phyloP scores from a whole-genome alignment of 2,329 filamentous ascomycete genomes.

The Lachnellula subtilissima region DNA sequence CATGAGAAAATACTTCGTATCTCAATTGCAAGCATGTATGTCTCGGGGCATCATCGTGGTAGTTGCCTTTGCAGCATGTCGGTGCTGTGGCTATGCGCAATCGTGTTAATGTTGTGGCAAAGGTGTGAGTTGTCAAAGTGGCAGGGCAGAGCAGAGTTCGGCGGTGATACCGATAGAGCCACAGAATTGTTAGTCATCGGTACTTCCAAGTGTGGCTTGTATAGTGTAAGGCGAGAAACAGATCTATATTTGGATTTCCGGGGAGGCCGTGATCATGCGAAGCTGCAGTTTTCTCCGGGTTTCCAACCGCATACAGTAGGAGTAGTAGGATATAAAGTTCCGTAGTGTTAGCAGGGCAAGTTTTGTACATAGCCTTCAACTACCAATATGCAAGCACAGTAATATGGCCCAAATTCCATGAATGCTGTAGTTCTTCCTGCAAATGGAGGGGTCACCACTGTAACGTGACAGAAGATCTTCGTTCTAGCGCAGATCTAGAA shows the following conservation, averaged over 20 bases:
- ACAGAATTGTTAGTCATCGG: not conserved
- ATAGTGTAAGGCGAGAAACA: not conserved
- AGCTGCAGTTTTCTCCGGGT: not conserved
- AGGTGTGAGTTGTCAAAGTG: constrained; percentile 1
- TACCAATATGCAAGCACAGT: not conserved
- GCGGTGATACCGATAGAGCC: not conserved
- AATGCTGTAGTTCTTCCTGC: not conserved
- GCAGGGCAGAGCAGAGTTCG: constrained; percentile 1
- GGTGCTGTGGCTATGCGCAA: not conserved
- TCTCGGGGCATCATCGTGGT: constrained; percentile 6
- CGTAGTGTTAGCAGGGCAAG: not conserved
- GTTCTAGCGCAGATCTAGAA: constrained; percentile 6
- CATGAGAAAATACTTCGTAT: not conserved
- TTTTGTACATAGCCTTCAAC: not conserved
- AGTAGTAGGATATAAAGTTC: not conserved
- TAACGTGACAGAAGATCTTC: not conserved
- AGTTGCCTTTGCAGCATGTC: not conserved
- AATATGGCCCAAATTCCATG: not conserved
- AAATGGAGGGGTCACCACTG: not conserved
- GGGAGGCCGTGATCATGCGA: constrained; percentile 5
- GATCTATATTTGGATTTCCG: constrained; percentile 6
- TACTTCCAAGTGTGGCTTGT: not conserved
- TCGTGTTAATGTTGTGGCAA: constrained; percentile 2
- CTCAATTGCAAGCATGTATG: not conserved
- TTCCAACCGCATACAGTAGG: too few species aligned